Conservation (phyloP, 2,329 filamentous ascomycete genomes). For the Apiospora phragmitis region DNA sequence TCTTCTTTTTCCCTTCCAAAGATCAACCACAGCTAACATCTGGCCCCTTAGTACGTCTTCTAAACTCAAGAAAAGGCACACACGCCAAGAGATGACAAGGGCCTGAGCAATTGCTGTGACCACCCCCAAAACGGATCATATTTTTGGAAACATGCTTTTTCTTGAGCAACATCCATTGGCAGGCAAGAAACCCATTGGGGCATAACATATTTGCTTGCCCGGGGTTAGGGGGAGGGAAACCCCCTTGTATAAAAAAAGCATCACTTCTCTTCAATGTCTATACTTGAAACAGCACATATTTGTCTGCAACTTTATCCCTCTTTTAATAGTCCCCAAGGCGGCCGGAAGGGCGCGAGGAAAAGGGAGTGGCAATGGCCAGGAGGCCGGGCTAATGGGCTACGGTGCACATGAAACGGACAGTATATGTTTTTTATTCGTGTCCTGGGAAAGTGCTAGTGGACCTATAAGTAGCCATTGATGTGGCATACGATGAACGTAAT, state of each 20-base stretch:
- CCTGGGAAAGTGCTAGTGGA: background rate
- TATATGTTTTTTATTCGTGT: background rate
- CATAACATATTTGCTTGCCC: background rate
- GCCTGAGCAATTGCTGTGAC: background rate
- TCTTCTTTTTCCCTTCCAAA: background rate
- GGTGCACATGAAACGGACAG: background rate
- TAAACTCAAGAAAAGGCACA: background rate
- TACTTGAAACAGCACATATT: conserved; percentile 1
- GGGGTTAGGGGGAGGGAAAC: background rate
- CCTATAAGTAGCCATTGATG: background rate
- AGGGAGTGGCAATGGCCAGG: background rate
- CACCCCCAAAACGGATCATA: background rate
- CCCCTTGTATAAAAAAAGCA: background rate
- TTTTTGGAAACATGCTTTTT: background rate
- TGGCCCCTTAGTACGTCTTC: background rate
- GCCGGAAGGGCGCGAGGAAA: background rate
- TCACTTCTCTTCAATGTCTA: background rate
- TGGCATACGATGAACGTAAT: conserved; percentile 3
- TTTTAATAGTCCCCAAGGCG: background rate
- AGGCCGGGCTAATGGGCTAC: background rate
- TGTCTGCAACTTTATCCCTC: background rate
- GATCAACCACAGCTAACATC: background rate
- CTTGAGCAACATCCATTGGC: background rate
- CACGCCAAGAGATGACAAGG: background rate
- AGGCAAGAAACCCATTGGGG: background rate